A percentile compares a stretch with the other conserved stretches of the same genome.
Conservation (phyloP, 257 asterid genomes). For the Apocynum venetum region DNA sequence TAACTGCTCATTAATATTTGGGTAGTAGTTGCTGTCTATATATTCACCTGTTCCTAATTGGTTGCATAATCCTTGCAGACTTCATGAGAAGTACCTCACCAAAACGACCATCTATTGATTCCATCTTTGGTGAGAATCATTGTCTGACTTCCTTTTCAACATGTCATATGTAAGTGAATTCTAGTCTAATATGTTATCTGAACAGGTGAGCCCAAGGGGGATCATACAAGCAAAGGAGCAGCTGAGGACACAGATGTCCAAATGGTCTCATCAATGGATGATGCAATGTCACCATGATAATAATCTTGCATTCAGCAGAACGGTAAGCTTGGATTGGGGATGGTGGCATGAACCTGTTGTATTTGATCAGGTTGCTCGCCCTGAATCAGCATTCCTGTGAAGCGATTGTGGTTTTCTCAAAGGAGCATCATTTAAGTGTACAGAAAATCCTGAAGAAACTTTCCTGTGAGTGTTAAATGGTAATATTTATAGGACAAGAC, state of each 20-base stretch:
- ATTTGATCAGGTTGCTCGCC: conserved; percentile 71
- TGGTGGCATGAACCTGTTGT: conserved; percentile 57
- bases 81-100: conserved; percentile 56
- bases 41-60: background rate
- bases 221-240: conserved; percentile 30
- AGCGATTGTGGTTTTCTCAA: conserved; percentile 27
- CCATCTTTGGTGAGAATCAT: conserved; percentile 47
- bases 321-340: conserved; percentile 21
- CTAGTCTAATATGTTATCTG: conserved; percentile 12
- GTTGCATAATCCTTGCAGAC: conserved; percentile 33
- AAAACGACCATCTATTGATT: conserved; percentile 52
- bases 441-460: conserved; percentile 34
- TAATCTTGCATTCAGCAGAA: conserved; percentile 10
- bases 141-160: conserved; percentile 4
- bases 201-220: conserved; percentile 42
- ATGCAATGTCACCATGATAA: conserved; percentile 52
- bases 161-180: background rate
- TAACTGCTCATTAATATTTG: background rate
- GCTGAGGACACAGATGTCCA: conserved; percentile 48
- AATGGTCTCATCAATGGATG: conserved; percentile 51
- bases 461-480: conserved; percentile 13
- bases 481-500: conserved; percentile 29
- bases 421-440: conserved; percentile 47
- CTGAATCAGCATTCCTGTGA: conserved; percentile 24
- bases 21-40: background rate